Conservation (phyloP, 306 rosid genomes). For the Begonia fuchsioides region DNA sequence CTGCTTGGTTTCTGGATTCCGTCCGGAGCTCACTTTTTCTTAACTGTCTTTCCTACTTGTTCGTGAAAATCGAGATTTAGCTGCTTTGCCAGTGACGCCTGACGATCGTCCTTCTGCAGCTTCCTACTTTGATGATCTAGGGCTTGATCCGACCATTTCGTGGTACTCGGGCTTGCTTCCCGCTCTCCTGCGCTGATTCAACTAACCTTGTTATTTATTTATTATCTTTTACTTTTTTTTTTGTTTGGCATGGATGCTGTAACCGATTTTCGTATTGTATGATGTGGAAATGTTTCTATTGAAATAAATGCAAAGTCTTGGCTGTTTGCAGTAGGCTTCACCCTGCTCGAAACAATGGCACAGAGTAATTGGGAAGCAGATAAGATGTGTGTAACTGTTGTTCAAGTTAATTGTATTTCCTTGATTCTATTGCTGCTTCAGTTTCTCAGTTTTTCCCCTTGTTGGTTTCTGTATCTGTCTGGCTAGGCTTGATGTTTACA, state of each 20-base stretch:
- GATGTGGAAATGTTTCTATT: conserved; percentile 2
- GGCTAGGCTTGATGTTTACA: conserved; percentile 89
- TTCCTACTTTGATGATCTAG: conserved; percentile 23
- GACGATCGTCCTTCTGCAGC: conserved; percentile 24
- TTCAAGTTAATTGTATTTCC: conserved; percentile 1
- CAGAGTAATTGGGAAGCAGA: conserved; percentile 98
- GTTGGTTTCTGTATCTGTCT: background rate
- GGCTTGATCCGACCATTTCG: conserved; percentile 37
- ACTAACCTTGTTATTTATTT: conserved; percentile 1
- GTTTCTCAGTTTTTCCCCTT: background rate
- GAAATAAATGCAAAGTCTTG: background rate
- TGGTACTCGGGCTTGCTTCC: conserved; percentile 26
- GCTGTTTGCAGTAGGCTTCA: conserved; percentile 16
- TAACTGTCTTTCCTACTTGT: conserved; percentile 11
- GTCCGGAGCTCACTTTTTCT: too few species aligned
- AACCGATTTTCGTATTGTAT: background rate
- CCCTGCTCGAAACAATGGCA: conserved; percentile 38
- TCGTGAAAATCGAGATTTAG: conserved; percentile 12
- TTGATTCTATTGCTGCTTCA: background rate
- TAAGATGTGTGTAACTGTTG: conserved; percentile 69
- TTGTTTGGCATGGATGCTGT: background rate
- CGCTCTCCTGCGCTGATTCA: conserved; percentile 19
- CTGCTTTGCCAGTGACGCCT: conserved; percentile 18
- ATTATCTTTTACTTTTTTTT: conserved; percentile 1
- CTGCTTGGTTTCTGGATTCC: background rate